phyloP scores from a whole-genome alignment of 2,329 filamentous ascomycete genomes.

The Exophiala aquamarina region DNA sequence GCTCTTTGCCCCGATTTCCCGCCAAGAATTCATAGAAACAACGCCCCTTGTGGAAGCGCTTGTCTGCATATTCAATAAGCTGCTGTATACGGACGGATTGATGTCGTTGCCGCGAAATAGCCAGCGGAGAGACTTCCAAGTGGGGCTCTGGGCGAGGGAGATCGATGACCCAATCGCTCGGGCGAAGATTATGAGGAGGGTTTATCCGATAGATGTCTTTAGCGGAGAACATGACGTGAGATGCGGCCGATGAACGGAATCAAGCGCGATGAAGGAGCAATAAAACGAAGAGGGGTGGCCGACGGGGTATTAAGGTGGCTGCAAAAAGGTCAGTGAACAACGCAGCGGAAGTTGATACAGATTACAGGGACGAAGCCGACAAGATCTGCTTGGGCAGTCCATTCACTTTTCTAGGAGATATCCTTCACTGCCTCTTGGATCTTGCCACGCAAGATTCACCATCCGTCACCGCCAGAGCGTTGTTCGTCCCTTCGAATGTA shows the following conservation, averaged over 20 bases:
- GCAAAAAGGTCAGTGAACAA: no score
- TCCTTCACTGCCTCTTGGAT: no score
- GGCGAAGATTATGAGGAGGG: slow-evolving; percentile 9
- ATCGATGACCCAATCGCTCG: slow-evolving; percentile 17
- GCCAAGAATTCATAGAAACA: slow-evolving; percentile 12
- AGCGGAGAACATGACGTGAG: slow-evolving; percentile 1
- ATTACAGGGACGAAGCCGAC: no score
- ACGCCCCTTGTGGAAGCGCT: slow-evolving; percentile 8
- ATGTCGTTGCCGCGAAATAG: slow-evolving; percentile 3
- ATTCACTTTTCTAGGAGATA: no score
- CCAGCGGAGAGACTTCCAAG: neutral
- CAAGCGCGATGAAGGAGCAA: no score
- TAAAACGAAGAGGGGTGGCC: no score
- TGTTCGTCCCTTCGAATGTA: no score
- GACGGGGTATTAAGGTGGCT: no score
- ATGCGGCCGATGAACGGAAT: neutral
- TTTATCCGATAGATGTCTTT: slow-evolving; percentile 6
- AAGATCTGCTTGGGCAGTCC: no score
- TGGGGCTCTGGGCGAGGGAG: slow-evolving; percentile 6
- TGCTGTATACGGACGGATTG: slow-evolving; percentile 4
- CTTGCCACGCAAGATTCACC: no score
- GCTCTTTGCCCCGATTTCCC: neutral
- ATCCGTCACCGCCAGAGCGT: no score
- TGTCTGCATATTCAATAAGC: slow-evolving; percentile 6
- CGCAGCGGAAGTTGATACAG: no score